Evolutionary conservation across 768 basidiomycete genomes (phyloP).

Genomic region (Xerocomellus amylosporus): DNA sequence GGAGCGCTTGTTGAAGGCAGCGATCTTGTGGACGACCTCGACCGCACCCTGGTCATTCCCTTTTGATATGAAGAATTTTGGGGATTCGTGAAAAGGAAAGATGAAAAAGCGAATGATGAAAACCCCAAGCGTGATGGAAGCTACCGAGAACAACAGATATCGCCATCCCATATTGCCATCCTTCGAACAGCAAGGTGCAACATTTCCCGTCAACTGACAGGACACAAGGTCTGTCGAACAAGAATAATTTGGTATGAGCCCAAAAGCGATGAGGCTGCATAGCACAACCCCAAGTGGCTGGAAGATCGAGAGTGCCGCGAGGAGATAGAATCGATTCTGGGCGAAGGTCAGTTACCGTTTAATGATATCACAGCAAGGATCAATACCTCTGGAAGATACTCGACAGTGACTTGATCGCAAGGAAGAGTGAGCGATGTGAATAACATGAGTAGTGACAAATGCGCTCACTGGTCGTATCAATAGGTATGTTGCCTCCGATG

Average conservation of each 20-base stretch:
- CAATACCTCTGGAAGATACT: slow-evolving; percentile 16
- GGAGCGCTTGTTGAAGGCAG: slow-evolving; percentile 7
- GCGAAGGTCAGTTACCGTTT: not conserved
- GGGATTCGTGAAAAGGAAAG: slow-evolving; percentile 17
- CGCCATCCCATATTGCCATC: slow-evolving; percentile 21
- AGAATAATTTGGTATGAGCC: slow-evolving; percentile 14
- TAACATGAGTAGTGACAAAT: no score
- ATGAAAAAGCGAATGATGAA: slow-evolving; percentile 16
- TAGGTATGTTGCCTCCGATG: slow-evolving; percentile 14
- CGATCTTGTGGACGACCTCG: slow-evolving; percentile 14
- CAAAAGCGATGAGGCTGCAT: slow-evolving; percentile 4
- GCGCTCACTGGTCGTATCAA: slow-evolving; percentile 15
- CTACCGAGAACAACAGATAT: slow-evolving; percentile 12
- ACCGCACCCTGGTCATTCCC: slow-evolving; percentile 15
- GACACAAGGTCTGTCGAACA: slow-evolving; percentile 10
- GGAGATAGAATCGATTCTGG: slow-evolving; percentile 16
- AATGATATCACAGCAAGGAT: no score
- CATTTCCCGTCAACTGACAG: slow-evolving; percentile 11
- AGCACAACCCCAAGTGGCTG: not conserved
- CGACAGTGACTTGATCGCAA: slow-evolving; percentile 3
- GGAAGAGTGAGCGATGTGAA: not conserved
- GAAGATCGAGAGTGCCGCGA: slow-evolving; percentile 11
- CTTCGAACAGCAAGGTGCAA: slow-evolving; percentile 15
- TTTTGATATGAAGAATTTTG: slow-evolving; percentile 12
- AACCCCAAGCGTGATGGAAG: slow-evolving; percentile 8